Base-by-base conservation (phyloP, 2,329 filamentous ascomycete genomes). In the Cytospora piceae region DNA sequence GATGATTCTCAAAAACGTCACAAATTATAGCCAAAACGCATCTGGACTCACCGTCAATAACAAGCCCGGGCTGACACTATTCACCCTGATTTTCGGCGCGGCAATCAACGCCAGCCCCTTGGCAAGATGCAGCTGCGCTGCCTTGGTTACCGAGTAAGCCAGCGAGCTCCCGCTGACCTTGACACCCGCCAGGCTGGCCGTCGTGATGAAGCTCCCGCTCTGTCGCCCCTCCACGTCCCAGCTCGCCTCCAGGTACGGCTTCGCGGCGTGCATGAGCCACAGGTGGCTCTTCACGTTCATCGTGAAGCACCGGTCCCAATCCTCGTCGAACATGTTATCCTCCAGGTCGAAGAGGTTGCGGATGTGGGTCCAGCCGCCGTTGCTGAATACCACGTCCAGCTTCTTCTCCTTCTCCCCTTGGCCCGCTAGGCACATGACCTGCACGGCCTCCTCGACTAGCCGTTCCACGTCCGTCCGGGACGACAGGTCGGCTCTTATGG, bases 321-420 rank as follows among this genome's bases (percentile, higher is more conserved):
- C 85, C 2, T 81, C 81, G 69, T 88, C 86, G 32, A 78, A 70
- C n/a, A 81, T 74, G 66, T 84, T 85, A 14, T 87, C 83, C 31
- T 84, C 79, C 31, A 87, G 72, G 69, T 82, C 74, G 9, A 68
- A 73, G 55, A 85, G 77, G 59, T 82, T 74, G 15, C 81, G 76
- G 20, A 83, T 74, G 20, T 71, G 73, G 0, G 83, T 84, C 83
- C 83, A 86, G 3, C 84, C 83, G 9, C 90, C 90, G 75, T 95
- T 95, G 2, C 89, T 90, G 71, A 94, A 86, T 55, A 95, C 80
- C 51, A 93, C 83, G 77, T 95, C 91, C n/a, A 95, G 75, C 1
- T 88, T 86, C 31, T 34, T 37, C 49, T 5, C 24, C 32, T 42
- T 29, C 6, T n/a, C 17, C 4, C 8, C 39, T 4, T 42, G 39